These are phyloP conservation scores for Poteriospumella lacustris DNA, from an alignment of 108 stramenopile species.

Conservation along the genomic window DNA sequence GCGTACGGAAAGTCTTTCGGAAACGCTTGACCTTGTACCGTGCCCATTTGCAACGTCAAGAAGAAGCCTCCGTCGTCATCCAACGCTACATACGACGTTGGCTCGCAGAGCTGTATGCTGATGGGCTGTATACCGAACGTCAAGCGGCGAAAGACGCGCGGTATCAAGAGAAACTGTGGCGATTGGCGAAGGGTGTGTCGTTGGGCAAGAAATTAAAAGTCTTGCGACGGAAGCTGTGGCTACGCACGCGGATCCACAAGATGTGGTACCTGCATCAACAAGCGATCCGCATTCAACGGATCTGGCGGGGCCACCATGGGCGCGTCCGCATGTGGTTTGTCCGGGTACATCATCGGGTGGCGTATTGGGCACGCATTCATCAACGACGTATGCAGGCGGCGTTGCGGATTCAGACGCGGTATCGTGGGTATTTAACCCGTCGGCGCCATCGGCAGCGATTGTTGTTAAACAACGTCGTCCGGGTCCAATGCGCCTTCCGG, in stretches of 20 bases:
- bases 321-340: not conserved
- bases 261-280: not conserved
- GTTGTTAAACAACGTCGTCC: not conserved
- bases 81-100: not conserved
- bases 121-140: not conserved
- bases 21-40: too few species aligned
- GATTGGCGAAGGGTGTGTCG: not conserved
- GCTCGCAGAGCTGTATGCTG: not conserved
- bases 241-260: not conserved
- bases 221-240: not conserved
- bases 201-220: not conserved
- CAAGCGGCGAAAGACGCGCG: not conserved
- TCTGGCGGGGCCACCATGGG: constrained; percentile 10
- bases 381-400: not conserved
- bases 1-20: not conserved
- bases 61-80: not conserved
- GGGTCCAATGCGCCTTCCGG: not conserved
- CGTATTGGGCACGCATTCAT: not conserved
- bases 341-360: not conserved
- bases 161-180: not conserved
- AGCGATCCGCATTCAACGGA: not conserved
- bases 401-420: not conserved
- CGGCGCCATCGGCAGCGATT: not conserved
- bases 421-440: not conserved
- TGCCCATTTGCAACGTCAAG: not conserved